These are phyloP conservation scores for Backusella tuberculispora DNA, from an alignment of 192 early-diverging fungal species.

Conservation along the genomic window DNA sequence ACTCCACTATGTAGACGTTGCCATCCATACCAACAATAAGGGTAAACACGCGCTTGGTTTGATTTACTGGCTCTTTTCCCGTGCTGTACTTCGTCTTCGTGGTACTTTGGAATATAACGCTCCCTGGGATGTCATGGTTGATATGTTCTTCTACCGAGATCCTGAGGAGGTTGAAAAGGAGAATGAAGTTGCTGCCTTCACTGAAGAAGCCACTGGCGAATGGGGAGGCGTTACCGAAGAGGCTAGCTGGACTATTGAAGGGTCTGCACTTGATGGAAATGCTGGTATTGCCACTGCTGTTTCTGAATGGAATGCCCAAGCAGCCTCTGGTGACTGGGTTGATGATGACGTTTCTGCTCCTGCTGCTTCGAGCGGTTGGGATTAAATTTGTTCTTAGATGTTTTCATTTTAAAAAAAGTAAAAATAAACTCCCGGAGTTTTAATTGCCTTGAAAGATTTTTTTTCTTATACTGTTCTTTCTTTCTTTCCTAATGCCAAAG, in stretches of 20 bases:
- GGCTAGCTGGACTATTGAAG: slow-evolving; percentile 69
- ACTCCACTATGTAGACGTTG: slow-evolving; percentile 92
- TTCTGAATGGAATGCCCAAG: slow-evolving; percentile 28
- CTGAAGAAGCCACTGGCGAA: slow-evolving; percentile 28
- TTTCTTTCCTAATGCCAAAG: slow-evolving; percentile 31
- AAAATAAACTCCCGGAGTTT: background rate
- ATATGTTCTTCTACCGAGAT: slow-evolving; percentile 99
- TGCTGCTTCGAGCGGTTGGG: slow-evolving; percentile 23
- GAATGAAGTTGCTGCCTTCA: slow-evolving; percentile 60
- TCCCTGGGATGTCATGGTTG: slow-evolving; percentile 96
- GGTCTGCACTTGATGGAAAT: slow-evolving; percentile 44
- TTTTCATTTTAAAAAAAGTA: background rate
- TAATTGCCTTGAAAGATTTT: background rate
- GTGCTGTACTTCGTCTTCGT: slow-evolving; percentile 96
- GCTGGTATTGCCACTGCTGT: slow-evolving; percentile 42
- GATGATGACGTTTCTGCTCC: slow-evolving; percentile 24
- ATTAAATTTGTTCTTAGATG: slow-evolving; percentile 5
- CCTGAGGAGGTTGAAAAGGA: slow-evolving; percentile 96
- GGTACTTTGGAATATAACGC: slow-evolving; percentile 82
- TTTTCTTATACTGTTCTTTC: background rate
- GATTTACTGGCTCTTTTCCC: slow-evolving; percentile 93
- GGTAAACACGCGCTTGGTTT: slow-evolving; percentile 98
- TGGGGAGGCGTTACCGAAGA: slow-evolving; percentile 41
- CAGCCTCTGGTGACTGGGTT: slow-evolving; percentile 32
- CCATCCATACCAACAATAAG: slow-evolving; percentile 99